Conservation (phyloP, 148 eudicot genomes). For the Vaccinium darrowii region DNA sequence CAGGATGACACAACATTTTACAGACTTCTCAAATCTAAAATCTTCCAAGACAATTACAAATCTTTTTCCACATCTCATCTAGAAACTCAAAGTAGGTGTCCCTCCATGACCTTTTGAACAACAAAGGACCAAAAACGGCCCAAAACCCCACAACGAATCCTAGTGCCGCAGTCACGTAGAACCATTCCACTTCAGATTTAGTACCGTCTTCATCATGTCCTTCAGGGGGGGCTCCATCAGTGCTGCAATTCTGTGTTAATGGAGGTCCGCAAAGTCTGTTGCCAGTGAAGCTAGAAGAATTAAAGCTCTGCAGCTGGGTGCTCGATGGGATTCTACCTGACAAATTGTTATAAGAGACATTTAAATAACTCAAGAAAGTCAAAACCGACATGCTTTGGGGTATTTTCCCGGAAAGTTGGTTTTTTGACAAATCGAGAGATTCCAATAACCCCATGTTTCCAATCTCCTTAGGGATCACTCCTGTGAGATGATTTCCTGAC, state of each 20-base stretch:
- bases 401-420: neutral
- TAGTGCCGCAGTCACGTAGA: neutral
- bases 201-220: neutral
- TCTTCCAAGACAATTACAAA: neutral
- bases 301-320: neutral
- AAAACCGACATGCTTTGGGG: conserved; percentile 10
- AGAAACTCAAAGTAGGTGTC: neutral
- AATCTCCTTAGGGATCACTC: neutral
- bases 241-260: neutral
- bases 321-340: neutral
- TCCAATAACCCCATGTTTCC: neutral
- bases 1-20: neutral
- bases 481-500: neutral
- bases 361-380: neutral
- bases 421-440: conserved; percentile 1
- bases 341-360: neutral
- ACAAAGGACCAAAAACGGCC: neutral
- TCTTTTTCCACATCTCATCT: neutral
- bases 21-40: neutral
- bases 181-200: neutral
- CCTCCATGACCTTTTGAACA: neutral
- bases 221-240: neutral
- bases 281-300: neutral
- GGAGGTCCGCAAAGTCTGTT: neutral
- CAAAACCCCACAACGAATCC: neutral